phyloP scores from a whole-genome alignment of 2,329 filamentous ascomycete genomes.

The Aschersonia sp. region DNA sequence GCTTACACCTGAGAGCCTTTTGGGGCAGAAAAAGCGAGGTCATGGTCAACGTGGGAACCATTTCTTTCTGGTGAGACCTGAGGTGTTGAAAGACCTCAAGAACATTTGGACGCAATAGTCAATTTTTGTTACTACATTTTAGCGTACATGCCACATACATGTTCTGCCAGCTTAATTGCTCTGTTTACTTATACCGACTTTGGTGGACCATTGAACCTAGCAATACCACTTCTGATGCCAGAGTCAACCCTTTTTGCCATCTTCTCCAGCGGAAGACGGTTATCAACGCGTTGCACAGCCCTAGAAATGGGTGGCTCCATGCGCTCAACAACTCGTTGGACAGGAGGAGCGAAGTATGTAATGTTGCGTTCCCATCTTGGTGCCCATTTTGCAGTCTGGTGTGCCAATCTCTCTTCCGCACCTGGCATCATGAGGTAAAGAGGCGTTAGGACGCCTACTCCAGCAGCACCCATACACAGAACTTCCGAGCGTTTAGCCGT shows the following conservation, averaged over 20 bases:
- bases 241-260: conserved; percentile 33
- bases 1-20: neutral
- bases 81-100: too few relatives aligned
- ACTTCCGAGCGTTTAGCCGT: conserved; percentile 32
- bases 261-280: conserved; percentile 32
- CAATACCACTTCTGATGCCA: conserved; percentile 31
- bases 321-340: conserved; percentile 30
- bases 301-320: conserved; percentile 32
- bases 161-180: neutral
- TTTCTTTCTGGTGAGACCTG: too few relatives aligned
- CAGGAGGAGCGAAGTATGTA: conserved; percentile 33
- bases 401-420: conserved; percentile 36
- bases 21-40: too few relatives aligned
- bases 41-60: too few relatives aligned
- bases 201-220: conserved; percentile 17
- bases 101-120: too few relatives aligned
- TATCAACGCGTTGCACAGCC: conserved; percentile 29
- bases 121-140: neutral
- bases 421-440: conserved; percentile 43
- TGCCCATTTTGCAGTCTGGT: conserved; percentile 42
- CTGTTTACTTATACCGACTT: neutral
- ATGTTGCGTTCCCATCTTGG: conserved; percentile 46
- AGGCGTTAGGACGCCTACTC: conserved; percentile 37
- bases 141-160: neutral
- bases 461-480: conserved; percentile 37